Conservation (phyloP, 495 filamentous ascomycete species). For the Lasiosphaeria ovina region DNA sequence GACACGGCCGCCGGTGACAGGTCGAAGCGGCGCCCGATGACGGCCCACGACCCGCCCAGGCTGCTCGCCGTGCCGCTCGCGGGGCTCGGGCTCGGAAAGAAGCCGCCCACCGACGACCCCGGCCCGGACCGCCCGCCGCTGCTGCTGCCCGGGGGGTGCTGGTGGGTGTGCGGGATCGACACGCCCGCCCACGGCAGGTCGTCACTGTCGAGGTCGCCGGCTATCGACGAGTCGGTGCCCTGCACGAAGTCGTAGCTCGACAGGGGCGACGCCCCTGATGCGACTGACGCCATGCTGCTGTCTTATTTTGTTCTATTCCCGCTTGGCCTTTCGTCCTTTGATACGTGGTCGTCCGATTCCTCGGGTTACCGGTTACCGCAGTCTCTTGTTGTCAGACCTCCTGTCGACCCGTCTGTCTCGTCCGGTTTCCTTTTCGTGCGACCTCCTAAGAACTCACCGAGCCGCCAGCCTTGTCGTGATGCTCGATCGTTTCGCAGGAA, state of each 20-base stretch:
- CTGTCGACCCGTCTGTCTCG: too few species aligned
- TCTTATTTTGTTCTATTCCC: neutral
- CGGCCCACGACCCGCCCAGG: constrained; percentile 40
- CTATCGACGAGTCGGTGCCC: constrained; percentile 6
- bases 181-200: constrained; percentile 28
- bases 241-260: constrained; percentile 31
- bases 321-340: too few species aligned
- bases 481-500: too few species aligned
- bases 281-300: constrained; percentile 31
- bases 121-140: too few species aligned
- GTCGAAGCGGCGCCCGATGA: constrained; percentile 30
- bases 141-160: too few species aligned
- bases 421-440: too few species aligned
- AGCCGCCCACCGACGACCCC: constrained; percentile 16
- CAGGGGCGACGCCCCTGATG: constrained; percentile 25
- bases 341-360: too few species aligned
- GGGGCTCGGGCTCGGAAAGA: constrained; percentile 39
- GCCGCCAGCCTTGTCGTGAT: too few species aligned
- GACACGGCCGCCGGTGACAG: constrained; percentile 29
- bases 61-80: constrained; percentile 28
- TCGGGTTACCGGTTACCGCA: too few species aligned
- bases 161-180: constrained; percentile 20
- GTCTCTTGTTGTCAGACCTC: too few species aligned
- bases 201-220: constrained; percentile 3
- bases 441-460: too few species aligned